Base-by-base conservation (phyloP, 208 protist species). In the Trypanosomatidae sp. region DNA sequence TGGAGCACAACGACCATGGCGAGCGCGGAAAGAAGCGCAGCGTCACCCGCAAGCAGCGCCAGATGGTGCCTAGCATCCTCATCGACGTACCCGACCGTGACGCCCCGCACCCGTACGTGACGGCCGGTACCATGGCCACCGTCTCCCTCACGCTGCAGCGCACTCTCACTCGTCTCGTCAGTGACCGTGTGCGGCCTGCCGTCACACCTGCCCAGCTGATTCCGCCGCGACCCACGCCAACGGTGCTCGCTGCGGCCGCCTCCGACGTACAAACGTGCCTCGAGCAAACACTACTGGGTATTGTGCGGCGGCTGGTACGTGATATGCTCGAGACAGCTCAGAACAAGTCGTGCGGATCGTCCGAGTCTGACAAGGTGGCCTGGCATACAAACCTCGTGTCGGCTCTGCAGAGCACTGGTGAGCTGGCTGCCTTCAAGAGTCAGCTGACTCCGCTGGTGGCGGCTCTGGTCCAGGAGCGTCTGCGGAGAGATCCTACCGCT, bases 201-300 rank as follows among this genome's bases (percentile, higher is more conserved):
- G 44, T 94, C 15, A 86, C 74, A 30, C 94, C 94, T 10, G 65
- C 71, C 25, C 91, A 94, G 64, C 83, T 98, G 28, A 92, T 98
- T 50, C 88, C 93, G 7, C 62, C 79, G 22, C 62, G 73, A 15
- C 71, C 81, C n/a, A 58, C 41, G 22, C 73, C 70, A 12, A 68
- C 66, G 41, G 25, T 67, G n/a, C 50, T 71, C 36, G 65, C 71
- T 41, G 71, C 77, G 43, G 44, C 78, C 68, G 65, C 79, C 44
- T 30, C 56, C n/a, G 78, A 77, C 69, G 73, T 81, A 36, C 64
- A 69, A 43, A 60, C 64, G 79, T 74, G 71, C 46, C 74, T 91
- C 60, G 72, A 79, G 44, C 46, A 69, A 71, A 52, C 67, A 12
- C 9, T 90, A 46, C 68, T 69, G 25, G 73, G 47, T 28, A 82